phyloP scores from a whole-genome alignment of 257 asterid genomes.

The Handroanthus guayacan region DNA sequence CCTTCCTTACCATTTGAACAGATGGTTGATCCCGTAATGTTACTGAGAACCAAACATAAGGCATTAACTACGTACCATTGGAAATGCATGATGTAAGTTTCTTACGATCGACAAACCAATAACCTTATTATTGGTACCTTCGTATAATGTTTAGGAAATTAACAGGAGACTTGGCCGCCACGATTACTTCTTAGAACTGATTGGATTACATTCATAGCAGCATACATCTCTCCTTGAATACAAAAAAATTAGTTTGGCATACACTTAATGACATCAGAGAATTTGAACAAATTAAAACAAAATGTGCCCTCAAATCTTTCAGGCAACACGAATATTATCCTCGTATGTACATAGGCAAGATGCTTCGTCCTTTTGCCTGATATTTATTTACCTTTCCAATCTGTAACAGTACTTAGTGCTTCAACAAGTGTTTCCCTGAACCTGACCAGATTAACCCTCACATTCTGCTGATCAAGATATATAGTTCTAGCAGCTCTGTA shows the following conservation, averaged over 20 bases:
- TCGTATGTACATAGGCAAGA: slow-evolving; percentile 3
- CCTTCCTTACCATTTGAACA: too few species aligned
- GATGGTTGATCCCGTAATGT: too few species aligned
- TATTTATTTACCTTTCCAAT: slow-evolving; percentile 33
- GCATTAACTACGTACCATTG: too few species aligned
- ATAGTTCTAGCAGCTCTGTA: slow-evolving; percentile 60
- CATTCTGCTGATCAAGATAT: slow-evolving; percentile 69
- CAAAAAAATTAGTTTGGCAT: not conserved
- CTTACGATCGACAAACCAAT: too few species aligned
- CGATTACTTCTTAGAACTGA: too few species aligned
- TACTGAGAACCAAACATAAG: too few species aligned
- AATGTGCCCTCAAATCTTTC: slow-evolving; percentile 16
- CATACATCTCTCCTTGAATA: not conserved
- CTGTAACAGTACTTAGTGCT: slow-evolving; percentile 54
- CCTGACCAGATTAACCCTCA: slow-evolving; percentile 51
- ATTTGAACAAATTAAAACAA: not conserved
- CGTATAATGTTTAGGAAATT: too few species aligned
- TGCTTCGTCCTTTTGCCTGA: not conserved
- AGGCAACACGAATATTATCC: slow-evolving; percentile 1
- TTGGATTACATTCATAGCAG: slow-evolving; percentile 8
- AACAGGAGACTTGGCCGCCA: too few species aligned
- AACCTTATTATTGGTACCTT: too few species aligned
- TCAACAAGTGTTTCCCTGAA: slow-evolving; percentile 57
- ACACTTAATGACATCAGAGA: not conserved
- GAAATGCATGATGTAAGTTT: too few species aligned